Conservation (phyloP, 257 asterid species). For the Rauvolfia tetraphylla region DNA sequence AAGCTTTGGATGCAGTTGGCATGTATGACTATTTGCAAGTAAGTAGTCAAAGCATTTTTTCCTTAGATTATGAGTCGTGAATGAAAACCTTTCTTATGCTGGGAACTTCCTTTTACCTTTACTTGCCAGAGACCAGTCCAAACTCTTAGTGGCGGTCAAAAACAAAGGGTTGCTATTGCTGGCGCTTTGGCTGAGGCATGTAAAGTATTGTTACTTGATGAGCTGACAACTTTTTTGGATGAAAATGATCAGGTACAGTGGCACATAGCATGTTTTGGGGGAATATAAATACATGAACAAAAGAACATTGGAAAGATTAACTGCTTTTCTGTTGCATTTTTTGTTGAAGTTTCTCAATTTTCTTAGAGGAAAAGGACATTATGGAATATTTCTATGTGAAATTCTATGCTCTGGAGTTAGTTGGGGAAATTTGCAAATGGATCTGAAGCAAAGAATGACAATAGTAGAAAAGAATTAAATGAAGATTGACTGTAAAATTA, state of each 20-base stretch:
- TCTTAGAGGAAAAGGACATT: not conserved
- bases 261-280: not conserved
- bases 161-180: conserved; percentile 96
- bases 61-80: not conserved
- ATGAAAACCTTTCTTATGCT: conserved; percentile 2
- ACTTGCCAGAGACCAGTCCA: conserved; percentile 75
- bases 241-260: conserved; percentile 79
- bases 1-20: conserved; percentile 83
- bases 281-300: not conserved
- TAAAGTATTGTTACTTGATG: conserved; percentile 84
- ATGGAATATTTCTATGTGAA: not conserved
- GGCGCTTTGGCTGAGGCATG: conserved; percentile 98
- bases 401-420: not conserved
- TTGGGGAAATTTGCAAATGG: not conserved
- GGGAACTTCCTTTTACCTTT: conserved; percentile 12
- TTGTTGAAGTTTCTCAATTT: not conserved
- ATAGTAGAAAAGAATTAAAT: not conserved
- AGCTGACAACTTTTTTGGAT: conserved; percentile 93
- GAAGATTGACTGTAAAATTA: not conserved
- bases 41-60: conserved; percentile 24
- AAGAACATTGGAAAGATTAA: not conserved
- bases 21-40: conserved; percentile 83
- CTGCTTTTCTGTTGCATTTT: not conserved
- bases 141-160: conserved; percentile 98
- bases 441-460: not conserved